Base-by-base conservation (phyloP, 305 asterid genomes). In the Caryopteris hybrid region DNA sequence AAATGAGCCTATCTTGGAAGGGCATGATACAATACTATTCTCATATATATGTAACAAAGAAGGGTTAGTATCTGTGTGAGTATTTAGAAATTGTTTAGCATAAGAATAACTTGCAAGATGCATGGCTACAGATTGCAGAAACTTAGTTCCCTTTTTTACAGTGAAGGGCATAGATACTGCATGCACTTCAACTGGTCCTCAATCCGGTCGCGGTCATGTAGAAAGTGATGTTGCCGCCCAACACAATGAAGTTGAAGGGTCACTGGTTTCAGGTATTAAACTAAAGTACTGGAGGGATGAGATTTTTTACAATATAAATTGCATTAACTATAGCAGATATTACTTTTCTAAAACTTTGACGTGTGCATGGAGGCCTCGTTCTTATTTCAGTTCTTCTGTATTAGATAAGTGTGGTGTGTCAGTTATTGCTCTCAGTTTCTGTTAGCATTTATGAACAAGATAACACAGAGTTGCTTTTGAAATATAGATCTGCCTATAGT, bases 111-210 rank as follows among this genome's bases (percentile, higher is more conserved):
- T 11, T 20, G n/a, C 21, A 18, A 10, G 2, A 7, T 33, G 29
- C 74, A 46, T 55, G 64, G 33, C 6, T 53, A 11, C 56, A 57
- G 63, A 53, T 60, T 61, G 66, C 34, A 36, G 52, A 38, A 50
- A 23, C 45, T 7, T 52, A 43, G 68, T n/a, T 61, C 42, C 7
- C 29, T n/a, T 29, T 8, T 34, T 29, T 60, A 10, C 3, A n/a
- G 36, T 45, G 8, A 42, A 18, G 29, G 60, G 0, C 6, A n/a
- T 59, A 57, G n/a, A 27, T 41, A 8, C 17, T 7, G 61, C 39
- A 38, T 20, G 17, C n/a, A 45, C 48, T 13, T 56, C 18, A 29
- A 36, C 48, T 4, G 14, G 46, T 68, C n/a, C 56, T 17, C 25
- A 43, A 18, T 29, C 23, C 29, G 46, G 62, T 34, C 34, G 8